Conservation (phyloP, 2,329 filamentous ascomycete species). For the Tricladium varicosporioides region DNA sequence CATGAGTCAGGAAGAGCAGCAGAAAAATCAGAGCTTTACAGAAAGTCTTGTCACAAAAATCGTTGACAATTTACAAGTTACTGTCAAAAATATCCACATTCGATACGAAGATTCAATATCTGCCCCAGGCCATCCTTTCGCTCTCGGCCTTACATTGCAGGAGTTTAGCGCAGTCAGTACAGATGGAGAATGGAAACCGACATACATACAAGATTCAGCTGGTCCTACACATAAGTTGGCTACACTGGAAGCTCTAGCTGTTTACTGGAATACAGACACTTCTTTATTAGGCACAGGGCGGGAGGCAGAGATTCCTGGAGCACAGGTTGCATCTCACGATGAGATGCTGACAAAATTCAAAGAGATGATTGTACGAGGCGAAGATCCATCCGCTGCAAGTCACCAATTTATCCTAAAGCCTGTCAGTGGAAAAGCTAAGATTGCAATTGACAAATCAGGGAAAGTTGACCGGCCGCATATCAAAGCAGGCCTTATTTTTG, state of each 20-base stretch:
- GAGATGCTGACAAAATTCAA: conserved; percentile 77
- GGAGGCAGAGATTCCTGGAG: conserved; percentile 59
- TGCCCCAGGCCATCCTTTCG: conserved; percentile 91
- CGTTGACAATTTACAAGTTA: conserved; percentile 96
- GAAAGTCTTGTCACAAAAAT: conserved; percentile 94
- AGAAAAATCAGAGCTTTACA: conserved; percentile 97
- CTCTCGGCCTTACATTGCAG: conserved; percentile 85
- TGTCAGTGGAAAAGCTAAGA: conserved; percentile 89
- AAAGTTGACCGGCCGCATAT: conserved; percentile 76
- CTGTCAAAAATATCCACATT: conserved; percentile 96
- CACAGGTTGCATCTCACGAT: conserved; percentile 65
- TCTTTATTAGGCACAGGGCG: conserved; percentile 78
- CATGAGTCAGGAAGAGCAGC: conserved; percentile 90
- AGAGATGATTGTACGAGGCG: conserved; percentile 72
- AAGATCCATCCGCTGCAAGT: conserved; percentile 49
- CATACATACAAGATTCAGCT: conserved; percentile 87
- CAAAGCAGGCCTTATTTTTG: conserved; percentile 88
- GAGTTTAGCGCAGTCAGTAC: conserved; percentile 98
- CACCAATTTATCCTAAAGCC: conserved; percentile 97
- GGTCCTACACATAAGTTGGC: conserved; percentile 90
- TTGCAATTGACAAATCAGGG: conserved; percentile 93
- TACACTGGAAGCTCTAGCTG: conserved; percentile 80
- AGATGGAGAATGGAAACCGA: conserved; percentile 90
- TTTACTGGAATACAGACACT: conserved; percentile 98
- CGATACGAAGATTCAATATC: conserved; percentile 98